phyloP scores from a whole-genome alignment of 352 stramenopile genomes.

The Plasmopara halstedii region DNA sequence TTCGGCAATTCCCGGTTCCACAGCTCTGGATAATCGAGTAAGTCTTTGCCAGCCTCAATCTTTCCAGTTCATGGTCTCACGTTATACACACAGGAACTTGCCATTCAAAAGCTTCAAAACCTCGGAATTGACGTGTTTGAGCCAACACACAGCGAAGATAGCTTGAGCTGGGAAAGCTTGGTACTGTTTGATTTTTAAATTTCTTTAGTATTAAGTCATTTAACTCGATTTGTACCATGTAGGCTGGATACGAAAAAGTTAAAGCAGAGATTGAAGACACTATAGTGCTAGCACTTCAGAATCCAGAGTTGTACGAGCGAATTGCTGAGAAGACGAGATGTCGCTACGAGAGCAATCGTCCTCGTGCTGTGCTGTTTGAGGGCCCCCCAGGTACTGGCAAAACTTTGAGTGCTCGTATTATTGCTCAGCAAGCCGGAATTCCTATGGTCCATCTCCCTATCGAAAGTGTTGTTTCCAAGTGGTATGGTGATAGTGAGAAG shows the following conservation, averaged over 20 bases:
- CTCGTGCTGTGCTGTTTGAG: slow-evolving; percentile 89
- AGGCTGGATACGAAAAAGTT: slow-evolving; percentile 87
- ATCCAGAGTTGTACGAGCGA: slow-evolving; percentile 86
- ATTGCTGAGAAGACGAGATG: slow-evolving; percentile 86
- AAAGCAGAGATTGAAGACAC: slow-evolving; percentile 91
- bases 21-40: slow-evolving; percentile 40
- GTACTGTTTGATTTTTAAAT: slow-evolving; percentile 15
- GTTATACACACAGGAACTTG: slow-evolving; percentile 44
- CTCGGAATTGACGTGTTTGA: slow-evolving; percentile 83
- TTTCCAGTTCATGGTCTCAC: not conserved
- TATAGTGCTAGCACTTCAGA: slow-evolving; percentile 86
- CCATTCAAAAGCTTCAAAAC: slow-evolving; percentile 68
- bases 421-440: slow-evolving; percentile 87
- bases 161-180: slow-evolving; percentile 77
- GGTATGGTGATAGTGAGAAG: slow-evolving; percentile 94
- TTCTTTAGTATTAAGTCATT: not conserved
- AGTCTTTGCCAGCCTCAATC: not conserved
- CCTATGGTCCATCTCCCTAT: slow-evolving; percentile 92
- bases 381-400: slow-evolving; percentile 92
- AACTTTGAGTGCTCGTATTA: slow-evolving; percentile 91
- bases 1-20: slow-evolving; percentile 5
- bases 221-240: not conserved
- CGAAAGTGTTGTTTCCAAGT: slow-evolving; percentile 92
- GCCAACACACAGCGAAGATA: slow-evolving; percentile 39
- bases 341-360: slow-evolving; percentile 86